Conservation (phyloP, 805 yeast species). For the Suhomyces xylopsoci region DNA sequence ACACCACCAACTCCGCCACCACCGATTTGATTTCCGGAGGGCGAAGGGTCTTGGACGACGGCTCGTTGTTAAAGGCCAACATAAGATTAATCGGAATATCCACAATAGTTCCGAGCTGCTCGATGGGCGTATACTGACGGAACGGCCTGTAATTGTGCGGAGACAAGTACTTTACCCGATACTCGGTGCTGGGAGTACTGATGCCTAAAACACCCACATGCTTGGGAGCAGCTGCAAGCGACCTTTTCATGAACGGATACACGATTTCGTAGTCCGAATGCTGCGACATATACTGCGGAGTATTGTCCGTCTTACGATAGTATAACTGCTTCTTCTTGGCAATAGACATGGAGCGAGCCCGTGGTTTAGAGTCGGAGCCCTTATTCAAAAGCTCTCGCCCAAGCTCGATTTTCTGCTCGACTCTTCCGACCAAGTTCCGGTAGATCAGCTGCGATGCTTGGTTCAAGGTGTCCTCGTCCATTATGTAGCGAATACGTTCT, state of each 20-base stretch:
- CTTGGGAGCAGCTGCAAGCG: slow-evolving; percentile 18
- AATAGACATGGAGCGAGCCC: slow-evolving; percentile 5
- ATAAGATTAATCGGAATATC: slow-evolving; percentile 1
- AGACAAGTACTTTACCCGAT: slow-evolving; percentile 1
- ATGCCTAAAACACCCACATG: slow-evolving; percentile 20
- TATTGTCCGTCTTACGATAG: background rate
- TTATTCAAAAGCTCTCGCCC: slow-evolving; percentile 11
- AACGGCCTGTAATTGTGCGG: background rate
- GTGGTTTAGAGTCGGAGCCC: background rate
- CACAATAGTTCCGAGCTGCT: background rate
- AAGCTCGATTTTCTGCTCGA: slow-evolving; percentile 14
- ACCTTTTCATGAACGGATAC: slow-evolving; percentile 20
- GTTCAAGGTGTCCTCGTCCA: slow-evolving; percentile 3
- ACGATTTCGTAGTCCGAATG: slow-evolving; percentile 12
- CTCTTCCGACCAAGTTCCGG: slow-evolving; percentile 14
- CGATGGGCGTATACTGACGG: background rate
- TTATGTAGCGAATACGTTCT: slow-evolving; percentile 3
- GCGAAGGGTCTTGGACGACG: slow-evolving; percentile 7
- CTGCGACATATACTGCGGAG: background rate
- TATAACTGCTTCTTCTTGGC: slow-evolving; percentile 17
- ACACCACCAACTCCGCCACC: slow-evolving; percentile 27
- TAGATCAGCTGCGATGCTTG: slow-evolving; percentile 14
- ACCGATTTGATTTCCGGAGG: slow-evolving; percentile 24
- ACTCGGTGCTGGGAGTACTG: slow-evolving; percentile 14
- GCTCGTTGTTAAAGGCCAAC: slow-evolving; percentile 13